A percentile compares a stretch with the other conserved stretches of the same genome.
phyloP scores from a whole-genome alignment of 2,329 filamentous ascomycete species.

The Calonectria henricotiae region DNA sequence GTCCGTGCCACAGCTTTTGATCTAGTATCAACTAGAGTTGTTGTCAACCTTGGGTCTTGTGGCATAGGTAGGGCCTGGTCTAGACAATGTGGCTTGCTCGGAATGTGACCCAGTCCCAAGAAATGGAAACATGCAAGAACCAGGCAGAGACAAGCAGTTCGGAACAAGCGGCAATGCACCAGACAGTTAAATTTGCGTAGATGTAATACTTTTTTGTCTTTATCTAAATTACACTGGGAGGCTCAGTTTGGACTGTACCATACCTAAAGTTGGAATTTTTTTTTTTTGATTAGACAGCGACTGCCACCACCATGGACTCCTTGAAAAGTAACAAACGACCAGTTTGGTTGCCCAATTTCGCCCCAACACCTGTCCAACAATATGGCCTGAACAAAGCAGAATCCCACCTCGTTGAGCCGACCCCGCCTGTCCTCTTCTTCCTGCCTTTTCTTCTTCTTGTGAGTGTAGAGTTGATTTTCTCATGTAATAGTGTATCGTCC shows the following conservation, averaged over 20 bases:
- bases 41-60: too few relatives aligned
- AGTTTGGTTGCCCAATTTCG: slow-evolving; percentile 25
- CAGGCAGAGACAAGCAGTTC: not conserved
- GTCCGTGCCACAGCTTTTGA: too few relatives aligned
- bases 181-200: not conserved
- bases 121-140: not conserved
- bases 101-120: too few relatives aligned
- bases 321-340: slow-evolving; percentile 26
- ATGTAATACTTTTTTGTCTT: slow-evolving; percentile 1
- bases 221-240: slow-evolving; percentile 8
- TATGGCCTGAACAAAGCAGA: slow-evolving; percentile 23
- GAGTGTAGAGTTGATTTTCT: slow-evolving; percentile 37
- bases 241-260: not conserved
- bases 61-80: too few relatives aligned
- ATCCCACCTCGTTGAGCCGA: not conserved
- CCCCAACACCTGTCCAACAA: slow-evolving; percentile 37
- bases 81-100: too few relatives aligned
- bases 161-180: not conserved
- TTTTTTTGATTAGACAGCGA: slow-evolving; percentile 29
- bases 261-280: slow-evolving; percentile 66
- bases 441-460: not conserved
- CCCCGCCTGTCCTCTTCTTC: not conserved
- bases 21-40: too few relatives aligned
- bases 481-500: slow-evolving; percentile 91
- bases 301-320: slow-evolving; percentile 29